Evolutionary conservation across 164 flowering plant genomes (phyloP).

Genomic region (Warburgia ugandensis): DNA sequence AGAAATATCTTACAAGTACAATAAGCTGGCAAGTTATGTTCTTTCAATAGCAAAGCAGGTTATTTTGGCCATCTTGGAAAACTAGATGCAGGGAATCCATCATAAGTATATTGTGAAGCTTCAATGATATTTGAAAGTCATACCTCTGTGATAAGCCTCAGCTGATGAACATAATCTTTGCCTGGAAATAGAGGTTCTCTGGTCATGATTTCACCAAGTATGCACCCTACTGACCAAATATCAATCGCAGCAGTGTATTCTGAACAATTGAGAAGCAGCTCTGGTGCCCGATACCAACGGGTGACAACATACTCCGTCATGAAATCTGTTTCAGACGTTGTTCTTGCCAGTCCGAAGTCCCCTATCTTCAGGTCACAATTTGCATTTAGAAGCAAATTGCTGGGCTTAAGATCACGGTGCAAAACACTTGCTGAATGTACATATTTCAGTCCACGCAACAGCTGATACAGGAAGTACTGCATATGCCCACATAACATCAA

Average conservation of each 20-base stretch:
- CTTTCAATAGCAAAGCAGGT: too few species aligned
- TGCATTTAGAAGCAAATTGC: constrained; percentile 85
- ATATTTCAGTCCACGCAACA: constrained; percentile 80
- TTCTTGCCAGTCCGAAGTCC: constrained; percentile 95
- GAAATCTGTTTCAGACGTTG: constrained; percentile 96
- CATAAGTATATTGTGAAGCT: too few species aligned
- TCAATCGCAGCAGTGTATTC: constrained; percentile 96
- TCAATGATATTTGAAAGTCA: not conserved
- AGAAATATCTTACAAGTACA: too few species aligned
- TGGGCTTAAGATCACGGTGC: constrained; percentile 95
- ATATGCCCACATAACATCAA: constrained; percentile 13
- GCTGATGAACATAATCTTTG: constrained; percentile 86
- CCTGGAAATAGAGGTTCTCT: constrained; percentile 82
- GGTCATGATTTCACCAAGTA: constrained; percentile 82
- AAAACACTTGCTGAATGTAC: constrained; percentile 89
- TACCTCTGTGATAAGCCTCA: constrained; percentile 87
- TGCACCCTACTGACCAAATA: constrained; percentile 96
- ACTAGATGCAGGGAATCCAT: too few species aligned
- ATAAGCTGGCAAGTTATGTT: too few species aligned
- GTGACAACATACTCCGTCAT: constrained; percentile 99
- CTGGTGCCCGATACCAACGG: constrained; percentile 98
- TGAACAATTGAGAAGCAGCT: constrained; percentile 88
- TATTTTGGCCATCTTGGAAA: too few species aligned
- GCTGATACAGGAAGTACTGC: constrained; percentile 92
- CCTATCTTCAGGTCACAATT: constrained; percentile 94